Conservation (phyloP, 768 basidiomycete species). For the Leccinellum albellum region DNA sequence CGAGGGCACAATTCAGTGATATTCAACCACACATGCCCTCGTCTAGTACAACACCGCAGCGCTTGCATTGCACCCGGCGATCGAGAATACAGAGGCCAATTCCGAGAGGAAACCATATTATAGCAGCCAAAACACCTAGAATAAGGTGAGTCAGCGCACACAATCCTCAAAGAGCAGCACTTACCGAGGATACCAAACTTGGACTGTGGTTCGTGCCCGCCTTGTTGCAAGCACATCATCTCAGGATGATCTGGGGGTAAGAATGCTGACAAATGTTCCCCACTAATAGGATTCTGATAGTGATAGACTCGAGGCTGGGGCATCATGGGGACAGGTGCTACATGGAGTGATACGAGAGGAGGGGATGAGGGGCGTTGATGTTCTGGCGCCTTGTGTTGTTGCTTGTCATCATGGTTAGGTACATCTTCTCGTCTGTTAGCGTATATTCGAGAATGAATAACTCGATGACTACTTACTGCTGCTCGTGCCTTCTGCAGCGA, state of each 20-base stretch:
- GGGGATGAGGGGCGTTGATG: constrained; percentile 9
- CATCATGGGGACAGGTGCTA: constrained; percentile 32
- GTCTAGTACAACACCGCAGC: constrained; percentile 41
- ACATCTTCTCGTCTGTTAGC: constrained; percentile 9
- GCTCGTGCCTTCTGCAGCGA: constrained; percentile 25
- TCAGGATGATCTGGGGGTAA: constrained; percentile 77
- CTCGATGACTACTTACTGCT: constrained; percentile 24
- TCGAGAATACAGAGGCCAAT: constrained; percentile 77
- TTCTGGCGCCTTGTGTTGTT: constrained; percentile 4
- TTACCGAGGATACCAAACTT: constrained; percentile 69
- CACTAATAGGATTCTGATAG: constrained; percentile 61
- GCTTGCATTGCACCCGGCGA: constrained; percentile 58
- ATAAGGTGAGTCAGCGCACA: not conserved
- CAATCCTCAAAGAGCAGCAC: constrained; percentile 17
- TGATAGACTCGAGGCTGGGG: constrained; percentile 55
- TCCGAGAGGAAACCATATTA: constrained; percentile 85
- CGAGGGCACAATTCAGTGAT: not conserved
- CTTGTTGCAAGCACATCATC: constrained; percentile 81
- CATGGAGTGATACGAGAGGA: constrained; percentile 20
- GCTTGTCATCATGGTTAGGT: constrained; percentile 9
- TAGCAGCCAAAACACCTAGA: constrained; percentile 72
- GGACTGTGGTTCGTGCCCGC: constrained; percentile 59
- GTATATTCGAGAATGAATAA: not conserved
- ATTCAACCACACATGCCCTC: constrained; percentile 33
- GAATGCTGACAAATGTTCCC: constrained; percentile 55